Conservation (phyloP, 306 rosid species). For the Medicago lupulina region DNA sequence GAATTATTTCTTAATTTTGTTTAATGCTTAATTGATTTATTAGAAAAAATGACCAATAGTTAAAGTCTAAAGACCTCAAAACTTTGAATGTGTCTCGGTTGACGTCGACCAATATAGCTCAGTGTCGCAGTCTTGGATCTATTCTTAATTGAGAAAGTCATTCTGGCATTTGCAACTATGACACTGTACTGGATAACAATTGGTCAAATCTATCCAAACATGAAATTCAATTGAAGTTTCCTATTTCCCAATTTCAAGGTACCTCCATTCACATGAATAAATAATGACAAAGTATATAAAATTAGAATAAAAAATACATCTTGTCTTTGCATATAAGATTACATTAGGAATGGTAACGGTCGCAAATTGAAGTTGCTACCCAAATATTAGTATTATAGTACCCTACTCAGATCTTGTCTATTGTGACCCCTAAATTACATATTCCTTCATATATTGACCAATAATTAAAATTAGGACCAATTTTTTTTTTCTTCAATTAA, state of each 20-base stretch:
- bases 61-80: neutral
- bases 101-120: neutral
- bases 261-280: no score
- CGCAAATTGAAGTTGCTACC: no score
- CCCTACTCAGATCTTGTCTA: no score
- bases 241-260: neutral
- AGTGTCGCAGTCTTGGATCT: constrained; percentile 7
- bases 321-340: no score
- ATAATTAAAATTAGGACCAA: neutral
- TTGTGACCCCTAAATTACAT: neutral
- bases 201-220: neutral
- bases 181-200: constrained; percentile 2
- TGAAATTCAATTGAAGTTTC: constrained; percentile 32
- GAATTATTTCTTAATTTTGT: no score
- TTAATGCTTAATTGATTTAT: no score
- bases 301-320: no score
- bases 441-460: constrained; percentile 27
- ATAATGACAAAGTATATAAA: no score
- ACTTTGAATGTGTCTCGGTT: neutral
- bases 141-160: neutral
- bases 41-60: neutral
- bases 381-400: no score
- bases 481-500: neutral
- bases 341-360: no score
- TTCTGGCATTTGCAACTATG: constrained; percentile 10